Evolutionary conservation across 345 rosid species (phyloP).

Genomic region (Populus alba): DNA sequence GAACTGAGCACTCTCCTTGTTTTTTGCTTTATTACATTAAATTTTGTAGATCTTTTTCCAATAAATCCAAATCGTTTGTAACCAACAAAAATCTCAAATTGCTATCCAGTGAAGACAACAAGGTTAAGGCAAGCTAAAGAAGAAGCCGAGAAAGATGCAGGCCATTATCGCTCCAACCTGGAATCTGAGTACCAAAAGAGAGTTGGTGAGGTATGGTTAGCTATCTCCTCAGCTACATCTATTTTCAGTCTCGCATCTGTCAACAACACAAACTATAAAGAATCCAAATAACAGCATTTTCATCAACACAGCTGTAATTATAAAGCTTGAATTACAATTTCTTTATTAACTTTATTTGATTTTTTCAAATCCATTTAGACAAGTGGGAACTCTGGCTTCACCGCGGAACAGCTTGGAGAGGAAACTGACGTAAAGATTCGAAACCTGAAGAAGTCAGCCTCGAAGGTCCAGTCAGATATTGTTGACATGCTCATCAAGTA

Average conservation of each 20-base stretch:
- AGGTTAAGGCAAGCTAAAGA: conserved; percentile 57
- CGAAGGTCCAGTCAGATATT: conserved; percentile 25
- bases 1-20: not conserved
- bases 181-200: conserved; percentile 40
- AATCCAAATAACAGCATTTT: too few species aligned
- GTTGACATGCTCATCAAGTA: conserved; percentile 37
- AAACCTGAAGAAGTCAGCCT: conserved; percentile 29
- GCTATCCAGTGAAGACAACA: conserved; percentile 30
- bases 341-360: not conserved
- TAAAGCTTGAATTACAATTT: not conserved
- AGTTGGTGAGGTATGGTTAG: conserved; percentile 26
- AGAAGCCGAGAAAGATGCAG: conserved; percentile 50
- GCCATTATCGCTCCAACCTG: conserved; percentile 29
- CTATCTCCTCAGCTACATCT: not conserved
- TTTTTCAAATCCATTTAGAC: conserved; percentile 17
- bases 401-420: conserved; percentile 36
- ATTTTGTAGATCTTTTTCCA: not conserved
- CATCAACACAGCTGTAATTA: too few species aligned
- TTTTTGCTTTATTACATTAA: not conserved
- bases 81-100: not conserved
- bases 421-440: conserved; percentile 39
- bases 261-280: not conserved
- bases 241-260: not conserved
- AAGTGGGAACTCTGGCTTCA: conserved; percentile 40
- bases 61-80: too few species aligned